Base-by-base conservation (phyloP, 495 filamentous ascomycete species). In the Lindgomyces ingoldianus region DNA sequence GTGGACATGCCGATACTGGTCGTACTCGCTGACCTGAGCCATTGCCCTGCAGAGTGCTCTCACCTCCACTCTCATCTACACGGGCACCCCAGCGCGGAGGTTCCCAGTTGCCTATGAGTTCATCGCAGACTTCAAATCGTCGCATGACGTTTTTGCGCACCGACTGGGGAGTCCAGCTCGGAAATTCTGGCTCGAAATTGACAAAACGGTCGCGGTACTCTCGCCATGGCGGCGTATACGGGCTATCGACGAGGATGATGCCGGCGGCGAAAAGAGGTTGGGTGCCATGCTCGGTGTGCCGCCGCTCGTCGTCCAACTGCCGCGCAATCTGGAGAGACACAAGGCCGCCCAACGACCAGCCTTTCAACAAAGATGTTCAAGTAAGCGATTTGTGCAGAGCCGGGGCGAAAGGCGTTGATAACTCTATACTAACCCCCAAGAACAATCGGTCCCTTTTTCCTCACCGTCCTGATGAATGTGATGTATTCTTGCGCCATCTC, bases 351-450 rank as follows among this genome's bases (percentile, higher is more conserved):
- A 39, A 39, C 33, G 33, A 39, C 33, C 33, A 39, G 33, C 33
- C 33, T 39, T 39, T 39, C 14, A 39, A 39, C 33, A 39, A 39
- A 39, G 33, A 39, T 39, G 33, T 39, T 39, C 33, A 39, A 39
- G 33, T 39, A 39, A 39, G 33, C 33, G 33, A 39, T 39, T 39
- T 39, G 33, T 39, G 33, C 33, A 39, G 33, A 39, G 33, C 33
- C 33, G 33, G 33, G 33, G 33, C 33, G 33, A 39, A 39, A 39
- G 33, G 33, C 14, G 14, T 39, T 39, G 33, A 39, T 39, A 39
- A 39, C 33, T 39, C 33, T 39, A 39, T 39, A 39, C 33, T 39
- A 39, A 51, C 48, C 48, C 22, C 48, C 48, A 51, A 51, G 14
- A 11, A 51, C 3, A 22, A 51, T 51, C 48, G 14, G 14, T 22